phyloP scores from a whole-genome alignment of 1,284 basidiomycete genomes.

The Crucibulum parvulum region DNA sequence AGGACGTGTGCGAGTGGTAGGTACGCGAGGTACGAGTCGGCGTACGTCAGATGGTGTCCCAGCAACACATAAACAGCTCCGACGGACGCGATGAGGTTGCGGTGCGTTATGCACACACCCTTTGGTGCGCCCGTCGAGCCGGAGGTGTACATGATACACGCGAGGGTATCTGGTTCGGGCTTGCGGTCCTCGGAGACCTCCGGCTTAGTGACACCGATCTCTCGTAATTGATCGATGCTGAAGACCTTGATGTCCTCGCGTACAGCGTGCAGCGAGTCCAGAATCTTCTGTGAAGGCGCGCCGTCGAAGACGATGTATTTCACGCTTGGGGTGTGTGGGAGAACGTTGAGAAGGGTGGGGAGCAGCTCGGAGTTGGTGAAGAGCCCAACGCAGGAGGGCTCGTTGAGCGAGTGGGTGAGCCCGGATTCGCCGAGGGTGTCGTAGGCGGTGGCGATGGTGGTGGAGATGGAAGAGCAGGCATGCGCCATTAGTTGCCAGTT shows the following conservation, averaged over 20 bases:
- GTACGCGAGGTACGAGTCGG: slow-evolving; percentile 88
- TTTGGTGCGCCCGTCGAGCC: slow-evolving; percentile 95
- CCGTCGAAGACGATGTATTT: slow-evolving; percentile 91
- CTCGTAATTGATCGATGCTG: slow-evolving; percentile 75
- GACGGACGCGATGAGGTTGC: slow-evolving; percentile 87
- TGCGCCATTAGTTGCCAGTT: slow-evolving; percentile 94
- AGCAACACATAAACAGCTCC: slow-evolving; percentile 81
- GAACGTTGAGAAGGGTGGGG: slow-evolving; percentile 70
- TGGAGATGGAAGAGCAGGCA: slow-evolving; percentile 79
- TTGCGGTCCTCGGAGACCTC: slow-evolving; percentile 50
- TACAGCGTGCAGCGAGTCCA: slow-evolving; percentile 63
- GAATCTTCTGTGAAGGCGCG: slow-evolving; percentile 54
- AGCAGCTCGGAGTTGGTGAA: slow-evolving; percentile 96
- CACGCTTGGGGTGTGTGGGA: slow-evolving; percentile 76
- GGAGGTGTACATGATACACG: slow-evolving; percentile 97
- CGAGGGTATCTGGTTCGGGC: slow-evolving; percentile 72
- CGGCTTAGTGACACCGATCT: slow-evolving; percentile 61
- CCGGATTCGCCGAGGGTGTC: slow-evolving; percentile 94
- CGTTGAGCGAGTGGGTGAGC: slow-evolving; percentile 91
- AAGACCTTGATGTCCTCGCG: slow-evolving; percentile 66
- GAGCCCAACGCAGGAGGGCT: slow-evolving; percentile 87
- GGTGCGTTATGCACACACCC: slow-evolving; percentile 90
- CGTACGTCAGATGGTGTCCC: slow-evolving; percentile 74
- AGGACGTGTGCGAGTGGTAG: slow-evolving; percentile 93
- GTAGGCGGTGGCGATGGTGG: slow-evolving; percentile 94